Conservation (phyloP, 495 filamentous ascomycete species). For the Penicillium ochrochloron region DNA sequence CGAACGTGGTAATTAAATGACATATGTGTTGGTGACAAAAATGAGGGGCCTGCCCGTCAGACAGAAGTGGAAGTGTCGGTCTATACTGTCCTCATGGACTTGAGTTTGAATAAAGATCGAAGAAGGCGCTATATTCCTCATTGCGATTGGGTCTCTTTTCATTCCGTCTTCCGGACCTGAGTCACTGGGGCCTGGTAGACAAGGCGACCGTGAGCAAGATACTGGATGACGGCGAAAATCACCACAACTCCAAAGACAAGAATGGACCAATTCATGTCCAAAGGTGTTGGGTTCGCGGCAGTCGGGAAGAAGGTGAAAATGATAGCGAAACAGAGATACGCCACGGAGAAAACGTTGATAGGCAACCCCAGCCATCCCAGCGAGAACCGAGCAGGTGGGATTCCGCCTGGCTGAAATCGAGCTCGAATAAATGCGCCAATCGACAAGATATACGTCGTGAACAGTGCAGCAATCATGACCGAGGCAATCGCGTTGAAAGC, state of each 20-base stretch:
- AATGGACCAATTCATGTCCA: conserved; percentile 50
- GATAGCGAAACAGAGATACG: conserved; percentile 38
- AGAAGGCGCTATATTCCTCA: background rate
- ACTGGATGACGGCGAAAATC: conserved; percentile 48
- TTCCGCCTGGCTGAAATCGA: conserved; percentile 30
- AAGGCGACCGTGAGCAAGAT: conserved; percentile 44
- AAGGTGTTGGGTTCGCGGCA: conserved; percentile 32
- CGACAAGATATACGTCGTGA: conserved; percentile 48
- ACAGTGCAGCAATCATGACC: conserved; percentile 45
- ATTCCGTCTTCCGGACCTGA: conserved; percentile 31
- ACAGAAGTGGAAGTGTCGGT: conserved; percentile 1
- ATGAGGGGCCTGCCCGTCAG: conserved; percentile 10
- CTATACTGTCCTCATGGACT: background rate
- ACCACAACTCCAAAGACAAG: conserved; percentile 49
- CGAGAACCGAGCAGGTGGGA: conserved; percentile 33
- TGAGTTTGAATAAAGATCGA: background rate
- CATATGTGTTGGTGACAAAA: conserved; percentile 8
- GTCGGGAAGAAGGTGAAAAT: conserved; percentile 56
- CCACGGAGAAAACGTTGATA: conserved; percentile 32
- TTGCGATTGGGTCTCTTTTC: background rate
- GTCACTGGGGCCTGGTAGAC: conserved; percentile 49
- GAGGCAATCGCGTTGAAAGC: conserved; percentile 53
- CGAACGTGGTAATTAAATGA: conserved; percentile 17
- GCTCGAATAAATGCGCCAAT: conserved; percentile 35
- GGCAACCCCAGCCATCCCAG: conserved; percentile 31